A percentile compares a stretch with the other conserved stretches of the same genome.
phyloP scores from a whole-genome alignment of 345 rosid genomes.

The Lenwebbia sp. region DNA sequence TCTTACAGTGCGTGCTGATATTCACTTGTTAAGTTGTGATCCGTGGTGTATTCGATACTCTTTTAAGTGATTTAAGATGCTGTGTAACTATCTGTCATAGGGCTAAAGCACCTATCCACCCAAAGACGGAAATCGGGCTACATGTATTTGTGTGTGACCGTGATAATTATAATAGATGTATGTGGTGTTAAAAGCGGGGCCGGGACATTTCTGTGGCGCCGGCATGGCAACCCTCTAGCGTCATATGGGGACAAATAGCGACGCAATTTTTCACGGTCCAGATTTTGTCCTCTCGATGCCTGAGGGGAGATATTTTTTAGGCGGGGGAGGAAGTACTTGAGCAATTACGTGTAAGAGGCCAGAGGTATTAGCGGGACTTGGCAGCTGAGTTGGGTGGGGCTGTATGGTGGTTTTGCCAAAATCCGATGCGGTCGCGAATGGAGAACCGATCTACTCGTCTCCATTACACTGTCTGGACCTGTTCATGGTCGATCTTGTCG shows the following conservation, averaged over 20 bases:
- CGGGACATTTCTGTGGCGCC: fast-evolving
- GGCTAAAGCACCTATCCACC: not conserved
- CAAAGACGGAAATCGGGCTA: not conserved
- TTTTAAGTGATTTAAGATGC: not conserved
- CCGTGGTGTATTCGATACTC: not conserved
- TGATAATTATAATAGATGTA: not conserved
- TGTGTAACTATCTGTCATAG: not conserved
- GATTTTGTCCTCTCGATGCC: not conserved
- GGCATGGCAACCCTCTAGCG: not conserved
- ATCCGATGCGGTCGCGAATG: not conserved
- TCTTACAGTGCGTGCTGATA: not conserved
- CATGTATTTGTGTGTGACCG: not conserved
- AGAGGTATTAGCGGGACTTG: not conserved
- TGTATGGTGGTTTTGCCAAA: fast-evolving
- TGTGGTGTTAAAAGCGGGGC: not conserved
- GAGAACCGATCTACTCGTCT: not conserved
- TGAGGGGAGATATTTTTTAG: not conserved
- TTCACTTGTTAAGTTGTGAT: not conserved
- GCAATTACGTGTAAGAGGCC: not conserved
- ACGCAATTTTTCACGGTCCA: not conserved
- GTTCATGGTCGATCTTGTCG: not conserved
- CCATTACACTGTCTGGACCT: not conserved
- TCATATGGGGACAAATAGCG: not conserved
- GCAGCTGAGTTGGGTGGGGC: not conserved
- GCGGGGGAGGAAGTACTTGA: not conserved